Evolutionary conservation across 1,139 yeast genomes (phyloP).

Genomic region (Hansenula lynferdii): DNA sequence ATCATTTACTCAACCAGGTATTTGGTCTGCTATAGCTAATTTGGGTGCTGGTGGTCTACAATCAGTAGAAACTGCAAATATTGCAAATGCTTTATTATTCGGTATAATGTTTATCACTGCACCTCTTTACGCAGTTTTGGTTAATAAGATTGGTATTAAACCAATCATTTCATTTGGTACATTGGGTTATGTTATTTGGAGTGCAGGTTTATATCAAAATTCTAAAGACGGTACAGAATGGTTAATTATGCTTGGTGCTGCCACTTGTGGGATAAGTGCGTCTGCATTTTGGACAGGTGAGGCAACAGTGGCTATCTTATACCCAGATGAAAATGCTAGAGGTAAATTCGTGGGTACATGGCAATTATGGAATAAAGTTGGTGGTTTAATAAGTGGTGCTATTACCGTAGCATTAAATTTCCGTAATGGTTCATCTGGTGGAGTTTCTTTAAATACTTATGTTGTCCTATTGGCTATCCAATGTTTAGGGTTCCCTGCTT

Average conservation of each 20-base stretch:
- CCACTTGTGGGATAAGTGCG: slow-evolving; percentile 21
- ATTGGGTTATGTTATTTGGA: slow-evolving; percentile 23
- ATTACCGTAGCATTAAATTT: slow-evolving; percentile 20
- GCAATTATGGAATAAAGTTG: slow-evolving; percentile 22
- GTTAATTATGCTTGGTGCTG: slow-evolving; percentile 22
- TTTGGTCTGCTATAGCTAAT: slow-evolving; percentile 20
- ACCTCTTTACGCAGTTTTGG: slow-evolving; percentile 20
- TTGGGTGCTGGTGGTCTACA: slow-evolving; percentile 25
- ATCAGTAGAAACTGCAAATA: slow-evolving; percentile 6
- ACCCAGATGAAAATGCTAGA: slow-evolving; percentile 20
- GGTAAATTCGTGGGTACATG: slow-evolving; percentile 25
- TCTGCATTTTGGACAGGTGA: slow-evolving; percentile 25
- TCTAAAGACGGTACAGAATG: slow-evolving; percentile 23
- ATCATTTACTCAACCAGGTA: slow-evolving; percentile 25
- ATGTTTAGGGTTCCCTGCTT: slow-evolving; percentile 20
- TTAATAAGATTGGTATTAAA: slow-evolving; percentile 46
- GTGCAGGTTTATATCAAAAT: slow-evolving; percentile 25
- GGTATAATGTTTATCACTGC: slow-evolving; percentile 21
- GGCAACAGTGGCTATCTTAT: slow-evolving; percentile 22
- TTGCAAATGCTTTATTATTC: slow-evolving; percentile 18
- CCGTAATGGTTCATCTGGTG: slow-evolving; percentile 12
- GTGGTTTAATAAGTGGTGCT: slow-evolving; percentile 24
- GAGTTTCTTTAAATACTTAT: slow-evolving; percentile 23
- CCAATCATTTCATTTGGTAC: slow-evolving; percentile 28
- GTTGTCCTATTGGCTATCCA: slow-evolving; percentile 22